Percentiles rank a stretch among this genome's conserved stretches.
phyloP scores from a whole-genome alignment of 805 yeast genomes.

The Ogataea polymorpha region DNA sequence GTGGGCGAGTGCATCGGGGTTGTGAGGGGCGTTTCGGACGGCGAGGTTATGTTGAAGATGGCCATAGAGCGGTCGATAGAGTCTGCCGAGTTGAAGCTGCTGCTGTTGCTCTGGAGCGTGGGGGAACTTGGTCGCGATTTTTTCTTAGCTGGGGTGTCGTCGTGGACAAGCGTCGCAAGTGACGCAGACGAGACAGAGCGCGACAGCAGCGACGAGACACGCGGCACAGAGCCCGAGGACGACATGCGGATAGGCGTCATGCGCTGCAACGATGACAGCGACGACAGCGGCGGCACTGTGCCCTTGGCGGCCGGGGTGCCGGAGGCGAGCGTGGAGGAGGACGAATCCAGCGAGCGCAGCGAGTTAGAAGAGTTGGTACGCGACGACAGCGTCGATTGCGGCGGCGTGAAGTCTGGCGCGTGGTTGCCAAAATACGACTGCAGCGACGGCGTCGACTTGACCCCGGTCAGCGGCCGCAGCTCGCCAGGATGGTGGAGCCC shows the following conservation, averaged over 20 bases:
- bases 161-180: constrained; percentile 26
- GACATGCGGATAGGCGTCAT: constrained; percentile 53
- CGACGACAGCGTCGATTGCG: constrained; percentile 30
- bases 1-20: constrained; percentile 39
- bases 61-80: constrained; percentile 24
- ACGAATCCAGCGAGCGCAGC: constrained; percentile 31
- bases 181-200: constrained; percentile 21
- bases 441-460: constrained; percentile 24
- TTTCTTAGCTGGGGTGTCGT: constrained; percentile 26
- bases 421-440: constrained; percentile 16
- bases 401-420: constrained; percentile 26
- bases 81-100: constrained; percentile 42
- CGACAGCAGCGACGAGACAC: constrained; percentile 19
- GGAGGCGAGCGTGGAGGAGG: constrained; percentile 26
- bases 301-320: constrained; percentile 13
- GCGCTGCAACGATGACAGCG: constrained; percentile 52
- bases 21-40: constrained; percentile 33
- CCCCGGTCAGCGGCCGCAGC: constrained; percentile 15
- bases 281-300: constrained; percentile 22
- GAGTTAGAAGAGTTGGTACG: constrained; percentile 34
- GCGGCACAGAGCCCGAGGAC: constrained; percentile 22
- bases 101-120: constrained; percentile 20
- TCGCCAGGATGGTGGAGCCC: constrained; percentile 7
- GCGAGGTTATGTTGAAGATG: constrained; percentile 34
- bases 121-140: constrained; percentile 37